phyloP scores from a whole-genome alignment of 1,284 basidiomycete genomes.

The Phellopilus nigrolimitatus region DNA sequence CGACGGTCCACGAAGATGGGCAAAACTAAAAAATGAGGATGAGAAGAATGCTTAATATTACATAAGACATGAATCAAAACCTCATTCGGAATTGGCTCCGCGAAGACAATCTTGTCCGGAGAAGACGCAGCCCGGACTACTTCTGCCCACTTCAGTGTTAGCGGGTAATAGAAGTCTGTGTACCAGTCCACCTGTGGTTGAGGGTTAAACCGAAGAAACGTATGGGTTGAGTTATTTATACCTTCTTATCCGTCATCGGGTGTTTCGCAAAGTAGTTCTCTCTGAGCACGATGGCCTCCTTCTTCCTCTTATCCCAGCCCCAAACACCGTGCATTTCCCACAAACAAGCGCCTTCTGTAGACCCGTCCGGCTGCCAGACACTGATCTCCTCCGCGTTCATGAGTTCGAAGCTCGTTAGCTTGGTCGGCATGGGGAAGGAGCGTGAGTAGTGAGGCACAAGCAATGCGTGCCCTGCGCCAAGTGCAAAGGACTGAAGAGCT shows the following conservation, averaged over 20 bases:
- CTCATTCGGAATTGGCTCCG: slow-evolving; percentile 90
- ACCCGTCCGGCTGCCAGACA: slow-evolving; percentile 70
- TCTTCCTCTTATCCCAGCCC: slow-evolving; percentile 76
- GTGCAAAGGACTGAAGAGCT: slow-evolving; percentile 79
- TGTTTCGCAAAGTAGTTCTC: slow-evolving; percentile 84
- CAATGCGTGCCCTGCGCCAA: slow-evolving; percentile 77
- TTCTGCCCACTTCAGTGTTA: slow-evolving; percentile 68
- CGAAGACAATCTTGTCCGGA: slow-evolving; percentile 66
- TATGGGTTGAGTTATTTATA: slow-evolving; percentile 25
- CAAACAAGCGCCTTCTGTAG: slow-evolving; percentile 66
- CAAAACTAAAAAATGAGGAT: slow-evolving; percentile 51
- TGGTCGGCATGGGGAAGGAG: slow-evolving; percentile 82
- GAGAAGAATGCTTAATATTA: neutral
- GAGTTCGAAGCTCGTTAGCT: slow-evolving; percentile 48
- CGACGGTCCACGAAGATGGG: slow-evolving; percentile 67
- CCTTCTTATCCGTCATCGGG: slow-evolving; percentile 55
- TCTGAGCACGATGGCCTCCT: slow-evolving; percentile 71
- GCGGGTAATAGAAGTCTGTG: slow-evolving; percentile 81
- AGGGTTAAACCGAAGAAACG: neutral
- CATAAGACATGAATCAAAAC: slow-evolving; percentile 34
- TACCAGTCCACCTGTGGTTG: slow-evolving; percentile 71
- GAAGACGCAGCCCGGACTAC: slow-evolving; percentile 50
- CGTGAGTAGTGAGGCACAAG: slow-evolving; percentile 70
- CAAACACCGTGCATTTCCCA: slow-evolving; percentile 95
- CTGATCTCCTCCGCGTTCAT: slow-evolving; percentile 55